phyloP scores from a whole-genome alignment of 73 alveolate species.

The Uronychia binucleata region DNA sequence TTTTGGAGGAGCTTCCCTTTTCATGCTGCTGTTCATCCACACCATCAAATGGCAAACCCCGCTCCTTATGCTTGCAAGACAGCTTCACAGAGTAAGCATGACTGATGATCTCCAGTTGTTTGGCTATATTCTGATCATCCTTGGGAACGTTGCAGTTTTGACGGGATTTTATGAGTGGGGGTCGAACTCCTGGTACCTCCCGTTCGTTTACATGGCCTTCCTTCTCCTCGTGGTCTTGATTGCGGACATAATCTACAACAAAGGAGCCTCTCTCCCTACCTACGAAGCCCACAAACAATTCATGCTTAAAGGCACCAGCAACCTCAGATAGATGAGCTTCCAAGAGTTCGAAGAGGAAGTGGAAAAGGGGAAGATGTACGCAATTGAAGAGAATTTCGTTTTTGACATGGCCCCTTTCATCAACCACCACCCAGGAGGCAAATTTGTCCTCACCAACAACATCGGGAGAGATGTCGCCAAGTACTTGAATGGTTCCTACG shows the following conservation, averaged over 20 bases:
- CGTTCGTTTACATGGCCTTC: neutral
- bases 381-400: slow-evolving; percentile 25
- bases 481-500: slow-evolving; percentile 38
- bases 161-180: neutral
- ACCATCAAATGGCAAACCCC: neutral
- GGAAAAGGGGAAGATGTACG: neutral
- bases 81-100: neutral
- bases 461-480: slow-evolving; percentile 52
- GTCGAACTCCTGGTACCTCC: neutral
- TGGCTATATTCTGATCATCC: neutral
- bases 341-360: neutral
- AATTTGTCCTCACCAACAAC: slow-evolving; percentile 21
- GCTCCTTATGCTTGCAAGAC: neutral
- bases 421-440: slow-evolving; percentile 60
- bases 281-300: neutral
- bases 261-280: neutral
- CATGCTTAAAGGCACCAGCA: neutral
- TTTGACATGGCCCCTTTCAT: slow-evolving; percentile 15
- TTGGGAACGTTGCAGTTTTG: neutral
- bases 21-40: too few species aligned
- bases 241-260: neutral
- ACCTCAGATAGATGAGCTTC: neutral
- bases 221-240: neutral
- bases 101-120: neutral
- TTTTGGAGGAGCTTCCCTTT: too few species aligned